These are phyloP conservation scores for Trichophyton schoenleinii DNA, from an alignment of 2,329 filamentous ascomycete species.

Conservation along the genomic window DNA sequence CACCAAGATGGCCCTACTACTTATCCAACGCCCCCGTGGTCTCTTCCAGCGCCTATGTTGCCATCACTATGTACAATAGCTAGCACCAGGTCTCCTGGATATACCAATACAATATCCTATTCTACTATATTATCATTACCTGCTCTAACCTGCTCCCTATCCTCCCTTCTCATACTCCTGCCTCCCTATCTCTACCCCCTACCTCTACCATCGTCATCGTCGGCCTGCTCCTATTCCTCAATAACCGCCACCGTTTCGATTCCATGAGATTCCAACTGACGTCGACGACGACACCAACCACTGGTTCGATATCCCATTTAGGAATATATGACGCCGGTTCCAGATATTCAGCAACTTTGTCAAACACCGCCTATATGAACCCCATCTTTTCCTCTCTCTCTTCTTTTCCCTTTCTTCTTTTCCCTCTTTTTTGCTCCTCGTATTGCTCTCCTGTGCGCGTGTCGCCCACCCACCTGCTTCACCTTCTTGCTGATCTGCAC, in stretches of 20 bases:
- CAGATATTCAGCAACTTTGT: not conserved
- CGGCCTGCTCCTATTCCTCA: not conserved
- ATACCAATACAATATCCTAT: not conserved
- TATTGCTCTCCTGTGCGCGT: not conserved
- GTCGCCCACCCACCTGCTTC: not conserved
- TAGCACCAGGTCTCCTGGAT: not conserved
- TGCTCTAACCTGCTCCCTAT: not conserved
- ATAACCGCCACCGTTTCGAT: not conserved
- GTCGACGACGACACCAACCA: not conserved
- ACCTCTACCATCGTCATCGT: not conserved
- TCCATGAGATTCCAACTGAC: not conserved
- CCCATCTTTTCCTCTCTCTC: not conserved
- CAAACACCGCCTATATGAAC: not conserved
- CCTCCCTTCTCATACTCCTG: not conserved
- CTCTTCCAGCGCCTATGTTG: too few relatives aligned
- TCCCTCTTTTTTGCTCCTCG: not conserved
- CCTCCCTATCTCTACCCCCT: not conserved
- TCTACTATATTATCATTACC: not conserved
- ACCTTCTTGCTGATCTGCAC: not conserved
- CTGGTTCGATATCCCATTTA: not conserved
- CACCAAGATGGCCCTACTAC: not conserved
- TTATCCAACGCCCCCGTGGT: too few relatives aligned
- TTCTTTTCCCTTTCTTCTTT: conserved; percentile 3
- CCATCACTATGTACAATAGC: not conserved
- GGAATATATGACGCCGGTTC: not conserved